These are phyloP conservation scores for Aureobasidium namibiae DNA, from an alignment of 2,329 filamentous ascomycete species.

Conservation along the genomic window DNA sequence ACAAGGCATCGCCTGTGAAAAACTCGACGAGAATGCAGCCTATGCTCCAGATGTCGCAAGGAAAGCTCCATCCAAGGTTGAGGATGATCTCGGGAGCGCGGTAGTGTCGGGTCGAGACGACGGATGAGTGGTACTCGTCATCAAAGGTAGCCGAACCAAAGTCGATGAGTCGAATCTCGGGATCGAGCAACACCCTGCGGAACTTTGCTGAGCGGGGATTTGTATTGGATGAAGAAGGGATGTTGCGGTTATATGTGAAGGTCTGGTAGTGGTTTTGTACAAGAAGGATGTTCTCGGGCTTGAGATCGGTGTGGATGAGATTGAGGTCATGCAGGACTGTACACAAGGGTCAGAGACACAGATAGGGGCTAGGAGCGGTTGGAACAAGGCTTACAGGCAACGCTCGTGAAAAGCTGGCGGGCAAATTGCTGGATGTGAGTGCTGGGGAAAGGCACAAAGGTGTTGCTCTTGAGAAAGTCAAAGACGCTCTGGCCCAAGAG, in stretches of 20 bases:
- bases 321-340: constrained; percentile 91
- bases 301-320: constrained; percentile 81
- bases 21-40: constrained; percentile 62
- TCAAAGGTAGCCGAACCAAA: constrained; percentile 62
- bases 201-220: constrained; percentile 51
- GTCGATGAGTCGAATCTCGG: constrained; percentile 59
- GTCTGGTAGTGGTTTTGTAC: constrained; percentile 59
- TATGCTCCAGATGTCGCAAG: constrained; percentile 63
- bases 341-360: constrained; percentile 20
- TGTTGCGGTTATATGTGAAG: constrained; percentile 60
- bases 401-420: constrained; percentile 91
- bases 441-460: constrained; percentile 94
- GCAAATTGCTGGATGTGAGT: constrained; percentile 98
- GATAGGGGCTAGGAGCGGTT: neutral
- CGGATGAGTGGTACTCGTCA: constrained; percentile 60
- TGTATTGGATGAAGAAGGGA: constrained; percentile 55
- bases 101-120: constrained; percentile 60
- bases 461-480: constrained; percentile 92
- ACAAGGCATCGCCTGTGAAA: constrained; percentile 59
- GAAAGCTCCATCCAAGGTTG: constrained; percentile 59
- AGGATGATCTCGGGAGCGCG: constrained; percentile 60
- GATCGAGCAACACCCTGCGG: constrained; percentile 54
- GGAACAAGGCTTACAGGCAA: constrained; percentile 68
- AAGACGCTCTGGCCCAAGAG: constrained; percentile 91
- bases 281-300: constrained; percentile 60